Base-by-base conservation (phyloP, 805 yeast genomes). In the Spathaspora passalidarum region DNA sequence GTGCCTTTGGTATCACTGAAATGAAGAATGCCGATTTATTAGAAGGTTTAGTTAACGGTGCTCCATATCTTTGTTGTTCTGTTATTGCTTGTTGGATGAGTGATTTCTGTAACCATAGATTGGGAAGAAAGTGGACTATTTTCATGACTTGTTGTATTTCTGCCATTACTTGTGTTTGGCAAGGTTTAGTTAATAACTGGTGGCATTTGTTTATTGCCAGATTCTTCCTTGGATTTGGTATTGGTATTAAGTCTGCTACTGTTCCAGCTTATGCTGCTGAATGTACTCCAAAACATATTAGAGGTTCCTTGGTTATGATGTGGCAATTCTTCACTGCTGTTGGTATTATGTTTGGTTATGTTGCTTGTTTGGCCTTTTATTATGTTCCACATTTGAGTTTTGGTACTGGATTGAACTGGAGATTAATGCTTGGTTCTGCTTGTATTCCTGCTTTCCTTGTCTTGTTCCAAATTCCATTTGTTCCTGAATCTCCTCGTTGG, bases 301-400 rank as follows among this genome's bases (percentile, higher is more conserved):
- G 88, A 57, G 89, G 89, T 41, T 79, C 86, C 1, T 66, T 84
- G 48, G 81, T 81, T 41, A 81, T 82, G 84, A 69, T 79, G 65
- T 83, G 87, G 86, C 88, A 84, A 65, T 79, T 81, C 55, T 82
- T 82, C 71, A 82, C 87, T n/a, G 88, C 88, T 1, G 78, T 82
- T 43, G 89, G 89, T 48, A 81, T 84, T 50, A 78, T 80, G 78
- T 69, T 83, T 52, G 88, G 88, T 17, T 80, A 80, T 49, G 79
- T 81, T 26, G 71, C 82, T 16, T 73, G 77, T 20, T 73, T 82
- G 48, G 84, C 83, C 1, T 80, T 82, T 57, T 81, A 78, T 65
- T 64, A 71, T 40, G 80, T 84, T 41, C 75, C 78, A 2, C 61
- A 57, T 35, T 65, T 63, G 42, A 75, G 76, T 22, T 70, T 79